Evolutionary conservation across 2,329 filamentous ascomycete species (phyloP).

Genomic region (Calonectria naviculata): DNA sequence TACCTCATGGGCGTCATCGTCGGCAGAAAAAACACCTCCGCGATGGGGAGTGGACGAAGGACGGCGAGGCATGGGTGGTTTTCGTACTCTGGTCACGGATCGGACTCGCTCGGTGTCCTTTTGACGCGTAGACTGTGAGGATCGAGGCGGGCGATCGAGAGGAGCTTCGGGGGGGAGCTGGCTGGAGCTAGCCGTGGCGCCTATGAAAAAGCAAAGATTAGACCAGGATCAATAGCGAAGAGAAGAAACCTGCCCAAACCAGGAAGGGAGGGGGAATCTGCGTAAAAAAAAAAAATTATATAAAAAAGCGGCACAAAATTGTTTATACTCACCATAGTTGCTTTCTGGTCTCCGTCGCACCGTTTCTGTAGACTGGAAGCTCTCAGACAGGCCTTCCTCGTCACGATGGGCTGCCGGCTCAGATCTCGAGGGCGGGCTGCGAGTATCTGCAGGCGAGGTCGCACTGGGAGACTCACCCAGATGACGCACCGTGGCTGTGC

Average conservation of each 20-base stretch:
- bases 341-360: slow-evolving; percentile 67
- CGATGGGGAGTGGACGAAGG: slow-evolving; percentile 82
- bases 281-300: neutral
- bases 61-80: slow-evolving; percentile 79
- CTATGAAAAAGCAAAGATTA: slow-evolving; percentile 32
- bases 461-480: slow-evolving; percentile 49
- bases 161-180: slow-evolving; percentile 49
- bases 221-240: slow-evolving; percentile 3
- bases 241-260: slow-evolving; percentile 3
- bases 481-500: slow-evolving; percentile 49
- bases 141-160: slow-evolving; percentile 52
- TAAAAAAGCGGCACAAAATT: neutral
- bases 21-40: slow-evolving; percentile 89
- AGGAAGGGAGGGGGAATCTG: neutral
- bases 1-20: slow-evolving; percentile 87
- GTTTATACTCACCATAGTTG: slow-evolving; percentile 61
- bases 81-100: slow-evolving; percentile 66
- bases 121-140: slow-evolving; percentile 50
- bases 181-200: slow-evolving; percentile 41
- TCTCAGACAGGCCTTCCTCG: slow-evolving; percentile 62
- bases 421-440: slow-evolving; percentile 51
- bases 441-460: slow-evolving; percentile 63
- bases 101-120: slow-evolving; percentile 60
- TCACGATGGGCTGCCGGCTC: slow-evolving; percentile 48
- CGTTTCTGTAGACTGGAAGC: slow-evolving; percentile 69